Conservation (phyloP, 345 rosid species). For the Salix viminalis region DNA sequence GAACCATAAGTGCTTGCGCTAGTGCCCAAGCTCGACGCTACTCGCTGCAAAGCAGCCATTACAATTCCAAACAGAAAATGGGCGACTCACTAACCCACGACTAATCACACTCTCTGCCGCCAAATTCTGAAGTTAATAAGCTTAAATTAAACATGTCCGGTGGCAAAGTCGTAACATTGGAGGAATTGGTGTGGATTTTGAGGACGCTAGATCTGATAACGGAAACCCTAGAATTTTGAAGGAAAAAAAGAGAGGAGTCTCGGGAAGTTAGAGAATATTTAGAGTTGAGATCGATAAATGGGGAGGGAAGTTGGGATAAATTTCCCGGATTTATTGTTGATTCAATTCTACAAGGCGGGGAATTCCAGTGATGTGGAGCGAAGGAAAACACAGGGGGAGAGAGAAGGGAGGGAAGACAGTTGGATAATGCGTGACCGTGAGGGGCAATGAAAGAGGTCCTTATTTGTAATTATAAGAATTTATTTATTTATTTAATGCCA, state of each 20-base stretch:
- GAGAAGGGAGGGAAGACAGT: not conserved
- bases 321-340: constrained; percentile 6
- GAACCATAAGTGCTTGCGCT: constrained; percentile 17
- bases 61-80: not conserved
- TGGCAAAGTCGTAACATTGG: not conserved
- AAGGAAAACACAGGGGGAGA: not conserved
- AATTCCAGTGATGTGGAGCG: not conserved
- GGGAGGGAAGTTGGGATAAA: not conserved
- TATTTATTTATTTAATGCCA: not conserved
- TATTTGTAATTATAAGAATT: not conserved
- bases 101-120: not conserved
- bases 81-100: not conserved
- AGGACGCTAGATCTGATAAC: not conserved
- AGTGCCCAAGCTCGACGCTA: constrained; percentile 21
- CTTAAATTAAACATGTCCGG: constrained; percentile 2
- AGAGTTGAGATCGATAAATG: not conserved
- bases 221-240: not conserved
- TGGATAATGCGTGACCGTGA: not conserved
- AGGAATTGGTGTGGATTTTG: not conserved
- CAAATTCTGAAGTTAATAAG: not conserved
- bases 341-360: not conserved
- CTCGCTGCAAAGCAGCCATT: constrained; percentile 41
- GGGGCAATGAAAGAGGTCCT: not conserved
- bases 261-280: not conserved
- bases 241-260: not conserved